Evolutionary conservation across 768 basidiomycete genomes (phyloP), one percentile per base, ranked within the genome.

Genomic region (Suillus placidus): DNA sequence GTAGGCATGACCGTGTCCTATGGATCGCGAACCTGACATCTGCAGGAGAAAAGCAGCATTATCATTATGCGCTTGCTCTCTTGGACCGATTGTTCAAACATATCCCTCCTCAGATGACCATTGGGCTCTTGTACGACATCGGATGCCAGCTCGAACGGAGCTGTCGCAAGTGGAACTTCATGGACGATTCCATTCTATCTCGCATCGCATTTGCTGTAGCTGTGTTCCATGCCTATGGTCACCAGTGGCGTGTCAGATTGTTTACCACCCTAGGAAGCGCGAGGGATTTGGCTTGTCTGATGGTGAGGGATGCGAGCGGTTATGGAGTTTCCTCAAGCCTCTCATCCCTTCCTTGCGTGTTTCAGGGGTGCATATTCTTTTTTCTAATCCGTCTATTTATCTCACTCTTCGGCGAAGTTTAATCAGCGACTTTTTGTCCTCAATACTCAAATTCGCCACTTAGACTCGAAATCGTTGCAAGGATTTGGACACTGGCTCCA

Each of bases 191-290:
- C 30, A 43, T 1, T 51, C 69, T 70, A 38, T 72, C 73, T 26
- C 52, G 68, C 26, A 66, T 80, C 12, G 8, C 49, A 1, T 78
- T 76, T 49, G 71, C 70, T 1, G 74, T 77, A 2, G 74, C 76
- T 3, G 76, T 73, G 0, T 77, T 80, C 73, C 79, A 80, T 67
- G 78, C 76, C 0, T 79, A 72, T 60, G 76, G 72, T 1, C 78
- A 79, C 49, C 69, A 78, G 45, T 78, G 78, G 51, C 71, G 1
- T 78, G 78, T 63, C 78, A 79, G 49, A 62, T 82, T 0, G 51
- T 73, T 0, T 80, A 79, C 63, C 79, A 79, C 61, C 81, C 80
- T 3, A 67, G 78, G 12, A 61, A 79, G 23, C 26, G 64, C 3
- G 43, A 64, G 26, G 73, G 71, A 14, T 70, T 75, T 45, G 71